A percentile compares a stretch with the other conserved stretches of the same genome.
phyloP scores from a whole-genome alignment of 2,329 filamentous ascomycete species.

The Fusarium cicatricum region DNA sequence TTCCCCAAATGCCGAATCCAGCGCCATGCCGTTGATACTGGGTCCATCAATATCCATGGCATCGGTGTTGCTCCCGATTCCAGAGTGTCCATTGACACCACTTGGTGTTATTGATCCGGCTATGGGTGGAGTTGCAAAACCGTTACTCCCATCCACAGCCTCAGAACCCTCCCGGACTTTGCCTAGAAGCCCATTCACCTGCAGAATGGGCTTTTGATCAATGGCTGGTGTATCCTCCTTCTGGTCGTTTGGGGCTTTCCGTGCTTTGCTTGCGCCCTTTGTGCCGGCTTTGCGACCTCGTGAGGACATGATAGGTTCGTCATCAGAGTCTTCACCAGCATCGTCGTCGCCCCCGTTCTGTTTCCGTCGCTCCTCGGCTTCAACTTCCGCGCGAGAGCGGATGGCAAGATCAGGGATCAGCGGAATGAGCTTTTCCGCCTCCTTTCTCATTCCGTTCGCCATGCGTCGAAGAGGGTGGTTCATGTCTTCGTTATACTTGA shows the following conservation, averaged over 20 bases:
- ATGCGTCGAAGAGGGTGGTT: conserved; percentile 89
- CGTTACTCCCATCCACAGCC: conserved; percentile 79
- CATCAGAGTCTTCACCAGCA: conserved; percentile 89
- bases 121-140: conserved; percentile 82
- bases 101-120: conserved; percentile 80
- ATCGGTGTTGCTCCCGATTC: conserved; percentile 78
- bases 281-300: conserved; percentile 84
- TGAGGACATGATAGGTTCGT: conserved; percentile 98
- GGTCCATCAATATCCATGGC: conserved; percentile 87
- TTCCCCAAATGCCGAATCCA: conserved; percentile 70
- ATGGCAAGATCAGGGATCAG: conserved; percentile 94
- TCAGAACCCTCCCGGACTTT: conserved; percentile 79
- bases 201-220: conserved; percentile 77
- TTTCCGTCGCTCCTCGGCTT: conserved; percentile 84
- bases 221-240: conserved; percentile 81
- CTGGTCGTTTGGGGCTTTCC: conserved; percentile 76
- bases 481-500: conserved; percentile 93
- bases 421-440: conserved; percentile 95
- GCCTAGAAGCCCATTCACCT: conserved; percentile 69
- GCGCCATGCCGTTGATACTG: conserved; percentile 70
- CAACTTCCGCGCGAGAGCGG: conserved; percentile 90
- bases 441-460: conserved; percentile 95
- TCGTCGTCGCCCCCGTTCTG: conserved; percentile 87
- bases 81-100: conserved; percentile 72
- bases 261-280: conserved; percentile 79